Evolutionary conservation across 805 yeast species (phyloP).

Genomic region (Phaffomyces opuntiae): DNA sequence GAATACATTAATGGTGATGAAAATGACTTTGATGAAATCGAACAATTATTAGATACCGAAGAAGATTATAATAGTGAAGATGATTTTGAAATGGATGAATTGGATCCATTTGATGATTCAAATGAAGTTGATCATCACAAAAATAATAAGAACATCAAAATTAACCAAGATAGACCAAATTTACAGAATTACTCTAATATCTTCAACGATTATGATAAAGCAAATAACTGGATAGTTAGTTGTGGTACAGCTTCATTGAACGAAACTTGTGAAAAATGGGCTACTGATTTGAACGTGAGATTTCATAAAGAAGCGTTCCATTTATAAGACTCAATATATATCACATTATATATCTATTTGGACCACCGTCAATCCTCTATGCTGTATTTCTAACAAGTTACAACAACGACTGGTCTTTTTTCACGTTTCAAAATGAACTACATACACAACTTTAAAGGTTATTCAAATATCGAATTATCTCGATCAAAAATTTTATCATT

Average conservation of each 20-base stretch:
- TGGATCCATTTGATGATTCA: slow-evolving; percentile 17
- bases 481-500: background rate
- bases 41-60: slow-evolving; percentile 14
- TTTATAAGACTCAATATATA: background rate
- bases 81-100: slow-evolving; percentile 17
- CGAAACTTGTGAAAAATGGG: slow-evolving; percentile 32
- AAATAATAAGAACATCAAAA: background rate
- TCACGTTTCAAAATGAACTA: no score
- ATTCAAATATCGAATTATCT: background rate
- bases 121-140: slow-evolving; percentile 1
- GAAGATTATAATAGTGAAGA: slow-evolving; percentile 12
- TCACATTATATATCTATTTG: no score
- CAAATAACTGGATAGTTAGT: slow-evolving; percentile 45
- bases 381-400: no score
- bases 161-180: slow-evolving; percentile 36
- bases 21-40: slow-evolving; percentile 9
- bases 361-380: no score
- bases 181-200: slow-evolving; percentile 21
- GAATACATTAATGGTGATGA: background rate
- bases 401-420: no score
- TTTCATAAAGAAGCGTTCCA: slow-evolving; percentile 39
- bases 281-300: slow-evolving; percentile 28
- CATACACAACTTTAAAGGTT: no score
- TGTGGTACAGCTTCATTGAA: slow-evolving; percentile 51
- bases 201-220: slow-evolving; percentile 23